A percentile compares a stretch with the other conserved stretches of the same genome.
These are phyloP conservation scores for Nemania sp. DNA, from an alignment of 2,329 filamentous ascomycete genomes.

Conservation along the genomic window DNA sequence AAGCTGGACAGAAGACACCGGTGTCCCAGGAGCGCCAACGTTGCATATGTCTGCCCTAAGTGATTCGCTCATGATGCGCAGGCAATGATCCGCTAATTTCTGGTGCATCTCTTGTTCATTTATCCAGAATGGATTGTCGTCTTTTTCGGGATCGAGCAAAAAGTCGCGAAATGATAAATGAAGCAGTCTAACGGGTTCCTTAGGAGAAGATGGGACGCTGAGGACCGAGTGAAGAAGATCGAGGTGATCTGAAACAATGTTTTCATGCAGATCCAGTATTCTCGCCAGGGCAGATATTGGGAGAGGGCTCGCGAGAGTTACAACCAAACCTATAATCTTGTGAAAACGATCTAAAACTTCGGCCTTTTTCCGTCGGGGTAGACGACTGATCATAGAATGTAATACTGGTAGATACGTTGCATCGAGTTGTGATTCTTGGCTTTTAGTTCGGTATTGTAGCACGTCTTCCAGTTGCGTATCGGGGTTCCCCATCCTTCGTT, in stretches of 20 bases:
- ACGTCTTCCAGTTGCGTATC: conserved; percentile 1
- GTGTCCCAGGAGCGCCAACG: not conserved
- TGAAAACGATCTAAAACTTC: conserved; percentile 2
- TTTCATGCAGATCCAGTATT: not conserved
- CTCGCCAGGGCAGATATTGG: not conserved
- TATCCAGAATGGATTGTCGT: conserved; percentile 12
- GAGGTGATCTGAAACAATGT: not conserved
- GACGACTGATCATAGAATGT: not conserved
- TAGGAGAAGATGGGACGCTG: not conserved
- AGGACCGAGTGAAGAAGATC: conserved; percentile 18
- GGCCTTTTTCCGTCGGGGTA: not conserved
- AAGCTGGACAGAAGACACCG: conserved; percentile 36
- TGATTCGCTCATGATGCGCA: conserved; percentile 39
- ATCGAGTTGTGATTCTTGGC: conserved; percentile 16
- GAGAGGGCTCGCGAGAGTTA: conserved; percentile 8
- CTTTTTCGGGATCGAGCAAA: conserved; percentile 6
- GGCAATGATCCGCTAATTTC: not conserved
- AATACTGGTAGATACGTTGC: conserved; percentile 20
- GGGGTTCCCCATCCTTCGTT: not conserved
- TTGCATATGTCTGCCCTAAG: not conserved
- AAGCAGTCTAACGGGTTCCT: not conserved
- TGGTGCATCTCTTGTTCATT: conserved; percentile 11
- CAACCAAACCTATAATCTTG: conserved; percentile 5
- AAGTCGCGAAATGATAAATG: conserved; percentile 20
- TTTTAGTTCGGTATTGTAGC: conserved; percentile 3